phyloP scores from a whole-genome alignment of 2,329 filamentous ascomycete genomes.

The Monosporascus sp. region DNA sequence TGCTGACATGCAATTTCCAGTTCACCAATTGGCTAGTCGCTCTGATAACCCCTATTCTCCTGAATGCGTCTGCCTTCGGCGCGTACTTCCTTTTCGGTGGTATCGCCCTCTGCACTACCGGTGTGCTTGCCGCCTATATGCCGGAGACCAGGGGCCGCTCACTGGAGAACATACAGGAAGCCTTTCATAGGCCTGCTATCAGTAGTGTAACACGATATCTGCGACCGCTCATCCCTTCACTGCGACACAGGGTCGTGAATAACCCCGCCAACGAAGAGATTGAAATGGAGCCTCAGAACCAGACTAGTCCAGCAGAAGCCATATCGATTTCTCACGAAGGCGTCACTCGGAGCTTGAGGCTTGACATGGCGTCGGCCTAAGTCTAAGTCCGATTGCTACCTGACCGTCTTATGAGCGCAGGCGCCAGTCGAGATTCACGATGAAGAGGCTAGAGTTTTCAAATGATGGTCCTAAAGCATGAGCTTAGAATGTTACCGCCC shows the following conservation, averaged over 20 bases:
- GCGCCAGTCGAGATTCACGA: no score
- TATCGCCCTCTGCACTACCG: constrained; percentile 31
- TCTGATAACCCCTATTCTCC: constrained; percentile 35
- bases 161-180: constrained; percentile 44
- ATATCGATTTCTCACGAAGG: background rate
- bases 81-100: constrained; percentile 42
- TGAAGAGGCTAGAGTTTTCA: no score
- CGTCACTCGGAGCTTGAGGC: background rate
- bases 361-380: background rate
- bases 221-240: background rate
- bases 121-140: constrained; percentile 38
- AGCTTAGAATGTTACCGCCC: no score
- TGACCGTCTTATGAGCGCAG: background rate
- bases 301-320: background rate
- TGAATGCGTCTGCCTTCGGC: constrained; percentile 33
- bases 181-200: constrained; percentile 30
- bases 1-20: background rate
- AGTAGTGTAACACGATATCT: constrained; percentile 7
- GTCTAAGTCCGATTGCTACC: background rate
- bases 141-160: constrained; percentile 43
- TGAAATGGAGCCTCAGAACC: background rate
- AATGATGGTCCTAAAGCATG: no score
- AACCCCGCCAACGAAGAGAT: background rate
- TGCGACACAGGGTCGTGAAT: background rate
- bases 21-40: constrained; percentile 33